phyloP scores from a whole-genome alignment of 495 filamentous ascomycete species.

The Daldinia loculata region DNA sequence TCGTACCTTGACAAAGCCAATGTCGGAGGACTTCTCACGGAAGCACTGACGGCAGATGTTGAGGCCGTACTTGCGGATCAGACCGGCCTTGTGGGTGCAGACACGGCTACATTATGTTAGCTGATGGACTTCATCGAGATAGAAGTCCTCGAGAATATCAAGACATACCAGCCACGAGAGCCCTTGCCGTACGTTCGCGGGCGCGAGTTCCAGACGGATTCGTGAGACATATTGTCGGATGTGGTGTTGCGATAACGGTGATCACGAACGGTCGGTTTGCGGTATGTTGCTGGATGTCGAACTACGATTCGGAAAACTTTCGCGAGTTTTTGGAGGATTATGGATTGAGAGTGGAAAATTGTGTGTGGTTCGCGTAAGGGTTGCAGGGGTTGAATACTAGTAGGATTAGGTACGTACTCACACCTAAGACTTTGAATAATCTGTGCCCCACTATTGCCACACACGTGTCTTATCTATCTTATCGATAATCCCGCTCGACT shows the following conservation, averaged over 20 bases:
- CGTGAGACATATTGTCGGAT: constrained; percentile 88
- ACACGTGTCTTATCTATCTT: constrained; percentile 14
- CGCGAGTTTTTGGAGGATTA: constrained; percentile 31
- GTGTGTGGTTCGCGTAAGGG: constrained; percentile 40
- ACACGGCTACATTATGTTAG: constrained; percentile 73
- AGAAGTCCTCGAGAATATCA: neutral
- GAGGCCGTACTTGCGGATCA: constrained; percentile 98
- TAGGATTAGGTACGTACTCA: neutral
- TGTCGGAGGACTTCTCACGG: constrained; percentile 93
- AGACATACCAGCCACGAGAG: constrained; percentile 81
- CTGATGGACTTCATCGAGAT: constrained; percentile 18
- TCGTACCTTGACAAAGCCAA: constrained; percentile 96
- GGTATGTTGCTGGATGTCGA: constrained; percentile 28
- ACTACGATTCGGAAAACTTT: constrained; percentile 26
- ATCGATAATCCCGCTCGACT: constrained; percentile 31
- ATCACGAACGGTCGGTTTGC: constrained; percentile 31
- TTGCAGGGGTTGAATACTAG: constrained; percentile 23
- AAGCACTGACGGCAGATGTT: constrained; percentile 99
- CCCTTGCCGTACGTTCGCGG: constrained; percentile 97
- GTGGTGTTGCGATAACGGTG: constrained; percentile 27
- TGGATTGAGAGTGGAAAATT: constrained; percentile 39
- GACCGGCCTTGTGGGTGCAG: constrained; percentile 92
- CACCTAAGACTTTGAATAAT: neutral
- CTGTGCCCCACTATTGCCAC: neutral
- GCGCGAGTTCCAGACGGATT: constrained; percentile 98